phyloP scores from a whole-genome alignment of 192 early-diverging fungal species.

The Chytriomyces hyalinus region DNA sequence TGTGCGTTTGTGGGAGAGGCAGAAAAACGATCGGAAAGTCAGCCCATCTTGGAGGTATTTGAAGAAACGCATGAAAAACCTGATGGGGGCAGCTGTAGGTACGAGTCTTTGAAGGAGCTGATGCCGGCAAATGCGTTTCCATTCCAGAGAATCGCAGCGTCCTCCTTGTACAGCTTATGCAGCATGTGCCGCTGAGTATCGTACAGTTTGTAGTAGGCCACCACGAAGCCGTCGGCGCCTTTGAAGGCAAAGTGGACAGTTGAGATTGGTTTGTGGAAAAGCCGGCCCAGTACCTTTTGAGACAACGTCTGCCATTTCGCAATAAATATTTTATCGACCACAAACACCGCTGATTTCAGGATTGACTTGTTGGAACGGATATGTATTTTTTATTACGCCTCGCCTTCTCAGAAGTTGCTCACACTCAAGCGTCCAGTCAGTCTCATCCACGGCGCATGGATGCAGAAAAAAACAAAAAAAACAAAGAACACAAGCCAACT shows the following conservation, averaged over 20 bases:
- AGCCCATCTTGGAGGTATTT: background rate
- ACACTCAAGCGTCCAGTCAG: no score
- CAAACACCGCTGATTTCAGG: no score
- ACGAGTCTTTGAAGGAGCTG: conserved; percentile 32
- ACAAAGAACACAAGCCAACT: no score
- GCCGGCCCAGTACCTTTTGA: background rate
- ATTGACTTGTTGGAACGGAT: no score
- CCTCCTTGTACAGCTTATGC: conserved; percentile 45
- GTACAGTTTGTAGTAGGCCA: conserved; percentile 45
- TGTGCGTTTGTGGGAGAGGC: background rate
- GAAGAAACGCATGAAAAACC: conserved; percentile 16
- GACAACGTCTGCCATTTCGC: background rate
- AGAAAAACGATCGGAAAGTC: background rate
- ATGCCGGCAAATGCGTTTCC: conserved; percentile 46
- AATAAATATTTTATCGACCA: no score
- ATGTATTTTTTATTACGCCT: no score
- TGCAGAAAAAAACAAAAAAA: no score
- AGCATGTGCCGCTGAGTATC: conserved; percentile 53
- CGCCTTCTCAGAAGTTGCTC: no score
- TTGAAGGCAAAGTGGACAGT: background rate
- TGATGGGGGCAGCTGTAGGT: conserved; percentile 43
- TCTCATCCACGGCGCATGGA: no score
- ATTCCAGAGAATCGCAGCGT: conserved; percentile 50
- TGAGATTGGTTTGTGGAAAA: background rate
- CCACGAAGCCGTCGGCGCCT: conserved; percentile 42